These are phyloP conservation scores for Phanerochaete carnosa DNA, from an alignment of 768 basidiomycete genomes.

Conservation along the genomic window DNA sequence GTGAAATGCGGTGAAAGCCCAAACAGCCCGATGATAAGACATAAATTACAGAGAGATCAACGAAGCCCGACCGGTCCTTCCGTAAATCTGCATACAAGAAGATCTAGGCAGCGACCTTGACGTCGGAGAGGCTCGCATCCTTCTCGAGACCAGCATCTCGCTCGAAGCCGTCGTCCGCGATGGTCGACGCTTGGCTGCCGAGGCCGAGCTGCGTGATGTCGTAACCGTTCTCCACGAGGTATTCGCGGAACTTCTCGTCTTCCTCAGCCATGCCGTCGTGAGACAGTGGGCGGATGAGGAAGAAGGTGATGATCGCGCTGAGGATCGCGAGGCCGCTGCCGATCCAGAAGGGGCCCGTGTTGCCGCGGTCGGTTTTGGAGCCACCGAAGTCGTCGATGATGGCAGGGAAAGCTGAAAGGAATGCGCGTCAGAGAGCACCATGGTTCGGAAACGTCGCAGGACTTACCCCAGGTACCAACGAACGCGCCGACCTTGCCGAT, in stretches of 20 bases:
- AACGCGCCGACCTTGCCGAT: conserved; percentile 85
- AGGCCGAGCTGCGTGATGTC: conserved; percentile 76
- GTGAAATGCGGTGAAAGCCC: neutral
- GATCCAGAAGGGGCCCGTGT: conserved; percentile 87
- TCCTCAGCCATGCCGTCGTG: conserved; percentile 80
- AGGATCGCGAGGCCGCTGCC: conserved; percentile 80
- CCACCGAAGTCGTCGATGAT: conserved; percentile 72
- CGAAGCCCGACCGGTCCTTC: neutral
- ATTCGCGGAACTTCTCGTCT: conserved; percentile 80
- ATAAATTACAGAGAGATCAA: neutral
- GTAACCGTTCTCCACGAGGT: conserved; percentile 75
- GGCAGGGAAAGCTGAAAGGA: conserved; percentile 53
- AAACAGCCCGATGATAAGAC: neutral
- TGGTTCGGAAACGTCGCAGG: neutral
- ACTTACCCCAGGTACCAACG: conserved; percentile 74
- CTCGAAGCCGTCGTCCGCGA: neutral
- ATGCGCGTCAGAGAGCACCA: neutral
- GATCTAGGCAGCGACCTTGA: neutral
- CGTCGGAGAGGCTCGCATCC: conserved; percentile 1
- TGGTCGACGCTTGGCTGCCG: conserved; percentile 3
- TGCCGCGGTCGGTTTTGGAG: conserved; percentile 44
- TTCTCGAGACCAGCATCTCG: conserved; percentile 1
- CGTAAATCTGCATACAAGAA: neutral
- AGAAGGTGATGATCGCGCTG: conserved; percentile 67
- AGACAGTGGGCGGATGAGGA: conserved; percentile 71